phyloP scores from a whole-genome alignment of 169 alveolate genomes.

The Eimeria tenella region DNA sequence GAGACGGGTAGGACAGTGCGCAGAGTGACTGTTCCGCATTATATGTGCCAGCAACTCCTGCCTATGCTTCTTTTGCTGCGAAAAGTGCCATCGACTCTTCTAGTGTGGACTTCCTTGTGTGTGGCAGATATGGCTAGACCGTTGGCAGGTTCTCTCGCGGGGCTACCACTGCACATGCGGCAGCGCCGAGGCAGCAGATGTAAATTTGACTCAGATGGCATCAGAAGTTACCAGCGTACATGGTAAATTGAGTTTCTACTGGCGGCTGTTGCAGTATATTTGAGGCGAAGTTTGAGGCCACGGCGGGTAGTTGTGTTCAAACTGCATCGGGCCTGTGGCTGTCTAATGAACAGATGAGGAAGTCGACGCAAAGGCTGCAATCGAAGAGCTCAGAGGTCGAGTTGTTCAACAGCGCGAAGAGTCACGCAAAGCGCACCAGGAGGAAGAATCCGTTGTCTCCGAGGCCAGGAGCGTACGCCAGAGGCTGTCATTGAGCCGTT shows the following conservation, averaged over 20 bases:
- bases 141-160: constrained; percentile 63
- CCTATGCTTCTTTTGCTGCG: background rate
- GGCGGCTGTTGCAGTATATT: background rate
- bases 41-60: no score
- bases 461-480: constrained; percentile 36
- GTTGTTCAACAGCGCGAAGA: constrained; percentile 33
- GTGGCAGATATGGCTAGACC: constrained; percentile 69
- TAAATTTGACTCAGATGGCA: constrained; percentile 2
- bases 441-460: constrained; percentile 37
- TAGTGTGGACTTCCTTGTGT: background rate
- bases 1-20: no score
- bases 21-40: background rate
- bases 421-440: constrained; percentile 23
- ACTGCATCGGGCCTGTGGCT: constrained; percentile 11
- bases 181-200: constrained; percentile 65
- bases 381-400: constrained; percentile 25
- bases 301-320: background rate
- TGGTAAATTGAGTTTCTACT: constrained; percentile 11
- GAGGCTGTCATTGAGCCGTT: no score
- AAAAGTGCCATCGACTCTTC: background rate
- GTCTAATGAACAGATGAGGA: background rate
- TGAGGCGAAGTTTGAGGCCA: no score
- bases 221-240: background rate
- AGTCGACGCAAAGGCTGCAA: constrained; percentile 27
- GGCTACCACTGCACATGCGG: constrained; percentile 65